Percentiles rank a stretch among this genome's conserved stretches.
These are phyloP conservation scores for Phytopythium chamaehyphon DNA, from an alignment of 352 stramenopile species.

Conservation along the genomic window DNA sequence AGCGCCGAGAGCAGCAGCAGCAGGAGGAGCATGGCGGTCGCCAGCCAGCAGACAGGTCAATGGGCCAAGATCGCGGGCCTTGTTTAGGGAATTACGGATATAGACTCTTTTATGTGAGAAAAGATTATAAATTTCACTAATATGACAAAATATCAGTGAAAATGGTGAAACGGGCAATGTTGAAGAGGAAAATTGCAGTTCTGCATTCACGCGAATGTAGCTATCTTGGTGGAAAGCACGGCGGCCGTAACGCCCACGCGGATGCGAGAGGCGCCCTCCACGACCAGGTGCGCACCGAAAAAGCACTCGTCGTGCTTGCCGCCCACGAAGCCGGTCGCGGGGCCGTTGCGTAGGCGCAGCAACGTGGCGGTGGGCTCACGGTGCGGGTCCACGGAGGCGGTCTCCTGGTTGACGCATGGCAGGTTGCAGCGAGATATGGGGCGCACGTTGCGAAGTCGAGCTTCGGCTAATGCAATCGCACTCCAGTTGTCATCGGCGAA, in stretches of 20 bases:
- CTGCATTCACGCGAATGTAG: conserved; percentile 24
- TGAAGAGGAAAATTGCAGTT: too few relatives aligned
- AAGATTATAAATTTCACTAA: too few relatives aligned
- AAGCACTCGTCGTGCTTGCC: conserved; percentile 32
- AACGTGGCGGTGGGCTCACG: conserved; percentile 31
- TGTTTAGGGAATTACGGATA: too few relatives aligned
- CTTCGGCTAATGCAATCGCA: conserved; percentile 22
- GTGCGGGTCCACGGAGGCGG: conserved; percentile 19
- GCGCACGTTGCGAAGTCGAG: conserved; percentile 50
- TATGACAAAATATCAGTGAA: too few relatives aligned
- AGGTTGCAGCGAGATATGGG: conserved; percentile 55
- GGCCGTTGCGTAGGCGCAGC: conserved; percentile 29
- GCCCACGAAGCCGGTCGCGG: conserved; percentile 32
- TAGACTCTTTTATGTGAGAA: too few relatives aligned
- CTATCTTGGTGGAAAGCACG: conserved; percentile 41
- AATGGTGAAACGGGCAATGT: too few relatives aligned
- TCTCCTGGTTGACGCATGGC: conserved; percentile 48
- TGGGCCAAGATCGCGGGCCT: too few relatives aligned
- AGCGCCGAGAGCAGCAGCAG: too few relatives aligned
- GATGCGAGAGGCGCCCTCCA: conserved; percentile 20
- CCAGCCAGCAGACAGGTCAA: too few relatives aligned
- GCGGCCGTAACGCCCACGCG: conserved; percentile 30
- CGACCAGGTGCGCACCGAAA: conserved; percentile 54
- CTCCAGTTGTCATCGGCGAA: conserved; percentile 61
- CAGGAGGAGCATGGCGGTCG: too few relatives aligned